Evolutionary conservation across 1,284 basidiomycete species (phyloP).

Genomic region (Microstroma glucosiphilum): DNA sequence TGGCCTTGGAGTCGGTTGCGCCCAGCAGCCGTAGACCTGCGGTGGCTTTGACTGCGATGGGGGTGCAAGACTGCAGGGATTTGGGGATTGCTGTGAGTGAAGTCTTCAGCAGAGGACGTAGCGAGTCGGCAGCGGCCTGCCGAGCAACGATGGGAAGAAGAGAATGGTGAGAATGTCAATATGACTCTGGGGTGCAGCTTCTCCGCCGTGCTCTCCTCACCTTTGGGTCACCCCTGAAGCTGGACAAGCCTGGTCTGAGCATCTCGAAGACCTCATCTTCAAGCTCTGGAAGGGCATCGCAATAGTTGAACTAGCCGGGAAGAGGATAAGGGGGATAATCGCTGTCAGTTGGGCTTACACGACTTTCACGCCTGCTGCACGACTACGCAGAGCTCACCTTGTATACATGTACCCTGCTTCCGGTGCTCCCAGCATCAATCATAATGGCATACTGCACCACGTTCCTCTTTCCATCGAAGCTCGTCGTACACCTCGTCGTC

Average conservation of each 20-base stretch:
- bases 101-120: conserved; percentile 74
- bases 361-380: background rate
- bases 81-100: conserved; percentile 72
- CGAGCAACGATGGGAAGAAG: too few relatives aligned
- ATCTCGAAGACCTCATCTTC: conserved; percentile 91
- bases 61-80: conserved; percentile 67
- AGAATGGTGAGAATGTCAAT: too few relatives aligned
- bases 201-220: too few relatives aligned
- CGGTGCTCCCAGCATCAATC: conserved; percentile 96
- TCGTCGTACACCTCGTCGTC: conserved; percentile 38
- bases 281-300: conserved; percentile 59
- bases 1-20: conserved; percentile 62
- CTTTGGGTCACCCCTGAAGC: conserved; percentile 58
- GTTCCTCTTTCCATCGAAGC: conserved; percentile 27
- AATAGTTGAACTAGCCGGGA: conserved; percentile 51
- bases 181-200: too few relatives aligned
- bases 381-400: conserved; percentile 59
- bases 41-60: conserved; percentile 89
- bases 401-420: conserved; percentile 94
- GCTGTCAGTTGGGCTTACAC: background rate
- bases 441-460: conserved; percentile 79
- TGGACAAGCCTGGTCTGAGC: conserved; percentile 74
- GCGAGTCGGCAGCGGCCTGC: conserved; percentile 66
- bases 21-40: conserved; percentile 80
- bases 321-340: background rate